Base-by-base conservation (phyloP, 1,284 basidiomycete species). In the Tranzscheliella williamsii region DNA sequence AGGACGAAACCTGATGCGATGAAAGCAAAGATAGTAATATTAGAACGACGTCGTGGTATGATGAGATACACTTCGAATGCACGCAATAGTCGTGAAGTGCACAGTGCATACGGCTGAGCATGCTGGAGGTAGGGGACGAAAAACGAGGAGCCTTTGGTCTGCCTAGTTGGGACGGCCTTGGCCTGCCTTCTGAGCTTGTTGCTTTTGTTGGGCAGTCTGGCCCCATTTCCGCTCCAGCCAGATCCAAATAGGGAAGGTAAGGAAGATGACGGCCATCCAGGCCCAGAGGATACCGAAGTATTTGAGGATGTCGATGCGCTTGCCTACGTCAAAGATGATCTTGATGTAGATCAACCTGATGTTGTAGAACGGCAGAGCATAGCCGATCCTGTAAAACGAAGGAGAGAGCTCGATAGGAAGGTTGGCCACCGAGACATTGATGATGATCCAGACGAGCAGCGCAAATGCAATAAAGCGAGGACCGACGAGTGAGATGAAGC, bases 301-400 rank as follows among this genome's bases (percentile, higher is more conserved):
- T 38, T 76, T 74, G 31, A 72, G 50, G 16, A 76, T 56, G 29
- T 43, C 38, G 34, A 60, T 22, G 22, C 49, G 64, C 35, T 68
- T 40, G 27, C 73, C 73, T 3, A 61, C 55, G 24, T 71, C 52
- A 43, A 71, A 73, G 40, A 76, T 42, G 46, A 76, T 51, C 35
- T 64, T 62, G 41, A 58, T 33, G 67, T 74, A 76, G 41, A 68
- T 58, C 20, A 47, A 36, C 8, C 58, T 57, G 30, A 73, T 52
- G 42, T 64, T 64, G 58, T 71, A 72, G 55, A 76, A 74, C 0
- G 70, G 68, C 68, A 76, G 67, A 5, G 69, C 46, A 26, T 73
- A 72, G 1, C 64, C 68, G 34, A 69, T 70, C 36, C 42, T 41
- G 60, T 63, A 75, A 45, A 74, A 72, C 12, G 42, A 45, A 1